A percentile compares a stretch with the other conserved stretches of the same genome.
Evolutionary conservation across 805 yeast species (phyloP).

Genomic region (Jamesozyma hellenica): DNA sequence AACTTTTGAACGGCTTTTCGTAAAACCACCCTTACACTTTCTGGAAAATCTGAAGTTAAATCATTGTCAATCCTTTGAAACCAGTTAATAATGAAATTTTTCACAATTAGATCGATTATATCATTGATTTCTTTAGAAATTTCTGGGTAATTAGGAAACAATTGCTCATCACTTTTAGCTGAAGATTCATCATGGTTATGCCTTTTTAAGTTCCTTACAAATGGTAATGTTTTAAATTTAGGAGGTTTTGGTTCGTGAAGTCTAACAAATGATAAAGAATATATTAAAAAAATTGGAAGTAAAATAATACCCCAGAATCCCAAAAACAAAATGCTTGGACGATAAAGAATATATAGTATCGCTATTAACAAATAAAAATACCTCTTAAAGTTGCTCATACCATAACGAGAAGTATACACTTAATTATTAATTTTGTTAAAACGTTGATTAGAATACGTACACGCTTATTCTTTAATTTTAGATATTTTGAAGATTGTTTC

Average conservation of each 20-base stretch:
- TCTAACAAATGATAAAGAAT: neutral
- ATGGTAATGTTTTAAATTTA: neutral
- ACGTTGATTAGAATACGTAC: too few species aligned
- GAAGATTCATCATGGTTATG: neutral
- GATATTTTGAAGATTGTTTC: too few species aligned
- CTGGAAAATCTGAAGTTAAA: conserved; percentile 28
- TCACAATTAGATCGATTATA: conserved; percentile 37
- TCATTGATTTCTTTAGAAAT: conserved; percentile 36
- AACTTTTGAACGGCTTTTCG: conserved; percentile 35
- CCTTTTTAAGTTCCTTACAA: neutral
- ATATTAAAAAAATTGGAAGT: neutral
- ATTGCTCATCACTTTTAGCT: neutral
- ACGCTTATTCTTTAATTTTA: too few species aligned
- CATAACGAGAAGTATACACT: neutral
- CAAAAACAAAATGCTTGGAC: neutral
- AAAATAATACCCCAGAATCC: neutral
- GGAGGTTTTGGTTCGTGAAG: neutral
- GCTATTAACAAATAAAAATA: neutral
- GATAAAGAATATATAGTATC: neutral
- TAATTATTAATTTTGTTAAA: neutral
- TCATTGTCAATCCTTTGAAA: conserved; percentile 34
- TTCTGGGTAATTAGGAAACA: conserved; percentile 8
- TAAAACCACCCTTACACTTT: conserved; percentile 35
- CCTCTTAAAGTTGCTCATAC: neutral
- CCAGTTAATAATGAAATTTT: conserved; percentile 52